Conservation (phyloP, 2,329 filamentous ascomycete genomes). For the Dissoconium aciculare region DNA sequence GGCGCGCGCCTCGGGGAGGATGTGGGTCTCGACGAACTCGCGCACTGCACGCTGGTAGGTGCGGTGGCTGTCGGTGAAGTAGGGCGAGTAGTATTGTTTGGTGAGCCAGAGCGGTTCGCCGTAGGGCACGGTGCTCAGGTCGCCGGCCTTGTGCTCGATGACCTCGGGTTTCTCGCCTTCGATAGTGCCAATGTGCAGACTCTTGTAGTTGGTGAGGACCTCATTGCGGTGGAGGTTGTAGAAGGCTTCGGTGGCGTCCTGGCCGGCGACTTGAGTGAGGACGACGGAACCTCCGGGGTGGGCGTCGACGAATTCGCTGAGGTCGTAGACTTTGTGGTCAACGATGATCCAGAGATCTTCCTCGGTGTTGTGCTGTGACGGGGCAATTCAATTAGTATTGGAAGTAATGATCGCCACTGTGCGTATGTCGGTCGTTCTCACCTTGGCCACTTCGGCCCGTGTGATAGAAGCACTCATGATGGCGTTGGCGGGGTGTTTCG, state of each 20-base stretch:
- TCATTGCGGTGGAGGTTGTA: slow-evolving; percentile 89
- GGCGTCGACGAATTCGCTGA: slow-evolving; percentile 70
- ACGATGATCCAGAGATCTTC: slow-evolving; percentile 73
- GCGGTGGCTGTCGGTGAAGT: slow-evolving; percentile 63
- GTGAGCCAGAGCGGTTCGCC: slow-evolving; percentile 73
- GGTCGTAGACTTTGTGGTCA: slow-evolving; percentile 76
- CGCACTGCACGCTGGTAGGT: slow-evolving; percentile 54
- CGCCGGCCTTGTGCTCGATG: slow-evolving; percentile 52
- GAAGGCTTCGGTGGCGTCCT: slow-evolving; percentile 68
- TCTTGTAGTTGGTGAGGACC: slow-evolving; percentile 65
- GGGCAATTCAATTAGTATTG: not conserved
- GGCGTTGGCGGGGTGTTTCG: no score
- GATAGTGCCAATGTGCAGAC: slow-evolving; percentile 61
- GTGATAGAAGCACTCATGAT: no score
- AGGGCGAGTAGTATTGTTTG: slow-evolving; percentile 61
- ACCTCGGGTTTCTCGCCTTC: slow-evolving; percentile 61
- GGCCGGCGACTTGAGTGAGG: slow-evolving; percentile 63
- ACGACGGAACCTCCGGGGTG: slow-evolving; percentile 74
- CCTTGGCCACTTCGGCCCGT: no score
- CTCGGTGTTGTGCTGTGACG: slow-evolving; percentile 49
- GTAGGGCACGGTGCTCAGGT: slow-evolving; percentile 65
- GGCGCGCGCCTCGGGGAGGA: slow-evolving; percentile 59
- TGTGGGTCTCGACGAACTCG: slow-evolving; percentile 55
- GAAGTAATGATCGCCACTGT: no score
- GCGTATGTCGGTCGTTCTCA: no score